These are phyloP conservation scores for Mesotaenium endlicherianum DNA, from an alignment of 139 green algal species.

Conservation along the genomic window DNA sequence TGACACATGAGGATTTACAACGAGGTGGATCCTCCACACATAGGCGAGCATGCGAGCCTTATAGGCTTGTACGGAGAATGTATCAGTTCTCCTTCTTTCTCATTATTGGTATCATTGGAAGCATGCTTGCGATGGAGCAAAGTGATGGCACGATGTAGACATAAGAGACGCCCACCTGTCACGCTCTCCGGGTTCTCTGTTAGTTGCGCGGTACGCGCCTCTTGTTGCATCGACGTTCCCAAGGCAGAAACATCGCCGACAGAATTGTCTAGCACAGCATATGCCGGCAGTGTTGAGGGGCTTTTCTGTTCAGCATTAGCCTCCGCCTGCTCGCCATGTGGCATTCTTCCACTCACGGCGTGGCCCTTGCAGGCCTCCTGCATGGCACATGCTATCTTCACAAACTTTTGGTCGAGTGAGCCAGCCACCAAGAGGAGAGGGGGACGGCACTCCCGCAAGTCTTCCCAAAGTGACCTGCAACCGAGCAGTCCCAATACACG, in stretches of 20 bases:
- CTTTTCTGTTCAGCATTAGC: background rate
- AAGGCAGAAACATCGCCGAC: background rate
- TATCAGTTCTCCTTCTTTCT: no score
- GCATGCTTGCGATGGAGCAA: no score
- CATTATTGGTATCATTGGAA: no score
- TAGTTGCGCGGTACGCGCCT: background rate
- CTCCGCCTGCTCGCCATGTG: background rate
- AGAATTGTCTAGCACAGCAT: background rate
- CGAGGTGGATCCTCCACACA: no score
- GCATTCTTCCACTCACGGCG: background rate
- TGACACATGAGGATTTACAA: no score
- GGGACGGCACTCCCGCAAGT: background rate
- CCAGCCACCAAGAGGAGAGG: constrained; percentile 15
- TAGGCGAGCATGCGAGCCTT: no score
- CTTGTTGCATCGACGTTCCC: background rate
- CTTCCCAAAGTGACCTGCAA: constrained; percentile 13
- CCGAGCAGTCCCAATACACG: background rate
- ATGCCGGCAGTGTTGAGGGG: background rate
- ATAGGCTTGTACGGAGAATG: no score
- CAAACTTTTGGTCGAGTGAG: background rate
- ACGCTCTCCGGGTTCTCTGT: no score
- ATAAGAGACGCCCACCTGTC: no score
- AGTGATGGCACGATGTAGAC: no score
- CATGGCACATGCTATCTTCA: constrained; percentile 1
- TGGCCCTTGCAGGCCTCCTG: background rate